Base-by-base conservation (phyloP, 2,329 filamentous ascomycete species). In the Colletotrichum somersetense region DNA sequence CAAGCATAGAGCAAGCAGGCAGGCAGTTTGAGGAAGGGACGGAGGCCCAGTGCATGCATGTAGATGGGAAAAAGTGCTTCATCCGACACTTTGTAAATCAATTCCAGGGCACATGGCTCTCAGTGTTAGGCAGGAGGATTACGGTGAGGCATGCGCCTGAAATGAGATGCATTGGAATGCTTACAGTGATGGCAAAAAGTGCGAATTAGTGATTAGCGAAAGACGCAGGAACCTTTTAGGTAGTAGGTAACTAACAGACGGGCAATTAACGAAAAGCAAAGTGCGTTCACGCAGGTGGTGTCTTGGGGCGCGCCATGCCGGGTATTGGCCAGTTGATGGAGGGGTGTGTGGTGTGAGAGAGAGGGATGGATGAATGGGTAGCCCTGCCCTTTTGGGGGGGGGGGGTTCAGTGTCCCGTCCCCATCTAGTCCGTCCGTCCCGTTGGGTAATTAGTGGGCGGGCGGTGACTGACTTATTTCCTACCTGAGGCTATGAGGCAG, bases 401-500 rank as follows among this genome's bases (percentile, higher is more conserved):
- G 23, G 40, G 16, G 8, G 16, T 59, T 26, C 56, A 42, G n/a
- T 59, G 14, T 33, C 40, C 61, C 26, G 14, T 33, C 40, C 61
- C 26, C 33, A 40, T 46, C 30, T 35, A 30, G 44, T 30, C 30
- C 52, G 40, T 62, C 58, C 23, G 20, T 35, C 6, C 33, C 40
- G 20, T n/a, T n/a, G 20, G 20, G 46, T 20, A 11, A 10, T 35
- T 23, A 23, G 26, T 46, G 65, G 38, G 65, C 65, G n/a, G 66
- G 66, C 58, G 50, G 66, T 63, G 66, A 46, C 46, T 23, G 38
- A 50, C 35, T 42, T 55, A 67, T 56, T 67, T 62, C 65, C 57
- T 33, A 53, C 56, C 44, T 50, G 26, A 62, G 57, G 57, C 62
- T 38, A 55, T 42, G 35, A 62, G 57, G 56, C 46, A 61, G 55